Evolutionary conservation across 371 early-diverging fungal species (phyloP), one percentile per base, ranked within the genome.

Genomic region (Mucor velutinosus): DNA sequence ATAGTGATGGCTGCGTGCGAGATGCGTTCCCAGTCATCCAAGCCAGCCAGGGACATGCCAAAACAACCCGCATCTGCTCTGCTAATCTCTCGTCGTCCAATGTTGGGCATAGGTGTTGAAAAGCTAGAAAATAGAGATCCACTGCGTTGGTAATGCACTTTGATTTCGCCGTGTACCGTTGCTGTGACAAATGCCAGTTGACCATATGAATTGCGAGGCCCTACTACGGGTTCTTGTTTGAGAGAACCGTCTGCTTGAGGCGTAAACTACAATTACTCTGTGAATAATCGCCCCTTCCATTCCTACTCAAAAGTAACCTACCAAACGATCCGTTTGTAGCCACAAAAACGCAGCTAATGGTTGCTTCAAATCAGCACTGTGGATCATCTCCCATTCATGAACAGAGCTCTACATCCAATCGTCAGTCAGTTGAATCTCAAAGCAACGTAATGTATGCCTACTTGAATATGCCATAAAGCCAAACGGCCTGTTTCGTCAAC

Each of bases 121-220:
- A 81, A 76, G 2, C 58, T 59, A 4, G 80, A 79, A 56, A 83
- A 83, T 10, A 81, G 66, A 7, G 65, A 58, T 19, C 74, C 77
- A 37, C 73, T 78, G 10, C 74, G 80, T 65, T 83, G 84, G 57
- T 75, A 83, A 45, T 81, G 80, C 7, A 83, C 84, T 19, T 66
- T 74, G 8, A 83, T 60, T 62, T 81, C 77, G 14, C 84, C 84
- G 57, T 79, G 78, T 0, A 76, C 76, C 0, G 81, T 79, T 10
- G 80, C 73, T 10, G 74, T 73, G 17, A 81, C 45, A 62, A 83
- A 81, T 1, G 76, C 75, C 23, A 81, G 60, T 29, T 79, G 69
- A 4, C 84, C 84, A 45, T 74, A 79, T 0, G 81, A 80, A 53
- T 81, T 83, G n/a, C 80, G 69, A n/a, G 80, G 78, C 5, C 80